Evolutionary conservation across 2,329 filamentous ascomycete genomes (phyloP), one percentile per base, ranked within the genome.

Genomic region (Keithomyces neogunnii): DNA sequence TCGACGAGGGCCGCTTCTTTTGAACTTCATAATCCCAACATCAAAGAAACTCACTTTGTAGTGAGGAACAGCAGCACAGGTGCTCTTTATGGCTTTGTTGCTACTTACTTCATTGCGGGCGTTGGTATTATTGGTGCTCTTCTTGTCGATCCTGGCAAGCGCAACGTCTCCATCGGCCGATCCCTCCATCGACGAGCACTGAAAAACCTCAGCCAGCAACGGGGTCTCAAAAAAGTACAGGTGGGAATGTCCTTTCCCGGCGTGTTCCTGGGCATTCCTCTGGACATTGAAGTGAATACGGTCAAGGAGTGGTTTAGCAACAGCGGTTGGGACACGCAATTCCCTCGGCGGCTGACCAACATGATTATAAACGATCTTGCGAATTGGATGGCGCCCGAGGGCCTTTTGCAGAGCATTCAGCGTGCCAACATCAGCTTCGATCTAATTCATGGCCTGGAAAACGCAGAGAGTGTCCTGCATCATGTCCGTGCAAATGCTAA

Each of bases 61-160:
- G 91, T 97, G 33, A 82, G 91, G 26, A 97, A 96, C 65, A 95
- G 88, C 70, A 95, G 88, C 66, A 97, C 91, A 0, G 86, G 89
- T 56, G 88, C 88, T 0, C 71, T 97, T 0, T 96, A 96, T 62
- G 91, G 91, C 2, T 97, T 96, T 67, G 92, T 88, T 62, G 86
- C 90, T 0, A 95, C 90, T 0, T 96, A 95, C 64, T 90, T 82
- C 64, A 82, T 87, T 62, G 82, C 82, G 40, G 71, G 71, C 1
- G 84, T 84, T 4, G 89, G 89, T 13, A 85, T 89, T 19, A 82
- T 97, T 48, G 90, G 87, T 1, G 83, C 88, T 3, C 76, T 97
- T n/a, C 86, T 96, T 55, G 92, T 97, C 38, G 91, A 96, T 58
- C 91, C 92, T 0, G 73, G 79, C 3, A 86, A 95, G 61, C 82